Percentiles rank a stretch among this genome's conserved stretches.
Evolutionary conservation across 805 yeast genomes (phyloP).

Genomic region (Gaillardinia entomophila): DNA sequence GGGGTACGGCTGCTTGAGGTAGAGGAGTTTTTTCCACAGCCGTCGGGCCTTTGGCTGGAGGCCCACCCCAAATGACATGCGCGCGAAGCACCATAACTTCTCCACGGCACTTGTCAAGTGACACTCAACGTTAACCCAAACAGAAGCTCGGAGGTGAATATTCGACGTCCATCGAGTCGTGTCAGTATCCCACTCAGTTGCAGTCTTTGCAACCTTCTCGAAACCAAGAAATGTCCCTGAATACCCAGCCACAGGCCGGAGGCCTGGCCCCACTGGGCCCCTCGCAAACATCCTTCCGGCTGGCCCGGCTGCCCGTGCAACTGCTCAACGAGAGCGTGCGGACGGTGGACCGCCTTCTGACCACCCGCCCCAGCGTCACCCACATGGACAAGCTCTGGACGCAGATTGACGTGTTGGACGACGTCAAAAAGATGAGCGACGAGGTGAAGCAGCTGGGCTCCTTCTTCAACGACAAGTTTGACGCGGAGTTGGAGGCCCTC

Average conservation of each 20-base stretch:
- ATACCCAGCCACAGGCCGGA: too few relatives aligned
- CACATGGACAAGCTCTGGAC: conserved; percentile 80
- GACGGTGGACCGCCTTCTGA: conserved; percentile 44
- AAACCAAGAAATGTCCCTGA: too few relatives aligned
- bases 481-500: conserved; percentile 44
- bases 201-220: too few relatives aligned
- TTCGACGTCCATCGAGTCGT: too few relatives aligned
- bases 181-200: too few relatives aligned
- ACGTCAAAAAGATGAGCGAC: conserved; percentile 57
- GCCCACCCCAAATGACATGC: too few relatives aligned
- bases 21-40: conserved; percentile 81
- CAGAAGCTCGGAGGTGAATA: too few relatives aligned
- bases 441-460: conserved; percentile 38
- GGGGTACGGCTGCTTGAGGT: conserved; percentile 80
- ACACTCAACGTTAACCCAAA: too few relatives aligned
- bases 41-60: conserved; percentile 5
- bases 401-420: conserved; percentile 79
- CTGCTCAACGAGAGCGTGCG: conserved; percentile 11
- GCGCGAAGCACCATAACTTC: too few relatives aligned
- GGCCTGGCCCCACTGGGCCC: conserved; percentile 1
- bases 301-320: too few relatives aligned
- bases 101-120: too few relatives aligned
- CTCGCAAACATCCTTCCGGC: not conserved
- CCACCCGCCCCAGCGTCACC: conserved; percentile 55
- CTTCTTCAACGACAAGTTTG: conserved; percentile 49